Conservation (phyloP, 139 green algal species). For the Gonium pectorale region DNA sequence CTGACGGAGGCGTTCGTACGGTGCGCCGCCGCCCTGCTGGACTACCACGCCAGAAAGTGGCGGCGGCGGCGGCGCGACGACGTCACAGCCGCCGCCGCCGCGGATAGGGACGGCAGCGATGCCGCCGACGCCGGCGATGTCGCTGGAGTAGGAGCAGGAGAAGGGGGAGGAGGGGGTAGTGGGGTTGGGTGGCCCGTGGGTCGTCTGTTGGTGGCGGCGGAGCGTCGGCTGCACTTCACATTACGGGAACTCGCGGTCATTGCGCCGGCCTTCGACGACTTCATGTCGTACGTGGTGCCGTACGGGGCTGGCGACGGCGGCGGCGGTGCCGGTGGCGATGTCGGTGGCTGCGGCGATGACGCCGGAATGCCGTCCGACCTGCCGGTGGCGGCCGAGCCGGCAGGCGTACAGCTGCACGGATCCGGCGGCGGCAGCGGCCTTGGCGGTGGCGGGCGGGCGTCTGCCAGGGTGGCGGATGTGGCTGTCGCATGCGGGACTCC, state of each 20-base stretch:
- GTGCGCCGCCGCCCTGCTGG: conserved; percentile 37
- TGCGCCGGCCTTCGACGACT: conserved; percentile 52
- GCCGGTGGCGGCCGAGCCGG: neutral
- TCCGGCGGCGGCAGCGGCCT: too few relatives aligned
- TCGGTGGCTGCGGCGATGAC: neutral
- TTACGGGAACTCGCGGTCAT: conserved; percentile 18
- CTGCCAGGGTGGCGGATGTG: neutral
- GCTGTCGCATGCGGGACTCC: neutral
- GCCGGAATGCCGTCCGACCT: too few relatives aligned
- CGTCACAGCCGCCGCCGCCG: neutral
- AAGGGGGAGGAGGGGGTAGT: neutral
- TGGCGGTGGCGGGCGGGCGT: too few relatives aligned
- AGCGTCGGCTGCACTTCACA: conserved; percentile 54
- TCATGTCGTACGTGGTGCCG: conserved; percentile 42
- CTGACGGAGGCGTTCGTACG: conserved; percentile 48
- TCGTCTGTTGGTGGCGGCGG: conserved; percentile 35
- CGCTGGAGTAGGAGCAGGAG: neutral
- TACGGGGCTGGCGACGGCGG: neutral
- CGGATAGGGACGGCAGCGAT: neutral
- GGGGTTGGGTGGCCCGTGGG: too few relatives aligned
- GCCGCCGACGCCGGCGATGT: neutral
- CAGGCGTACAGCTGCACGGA: neutral
- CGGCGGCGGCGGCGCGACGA: neutral
- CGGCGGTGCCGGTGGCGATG: too few relatives aligned
- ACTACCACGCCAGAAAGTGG: neutral